A percentile compares a stretch with the other conserved stretches of the same genome.
Conservation (phyloP, 1,284 basidiomycete species). For the Pterulicium gracile region DNA sequence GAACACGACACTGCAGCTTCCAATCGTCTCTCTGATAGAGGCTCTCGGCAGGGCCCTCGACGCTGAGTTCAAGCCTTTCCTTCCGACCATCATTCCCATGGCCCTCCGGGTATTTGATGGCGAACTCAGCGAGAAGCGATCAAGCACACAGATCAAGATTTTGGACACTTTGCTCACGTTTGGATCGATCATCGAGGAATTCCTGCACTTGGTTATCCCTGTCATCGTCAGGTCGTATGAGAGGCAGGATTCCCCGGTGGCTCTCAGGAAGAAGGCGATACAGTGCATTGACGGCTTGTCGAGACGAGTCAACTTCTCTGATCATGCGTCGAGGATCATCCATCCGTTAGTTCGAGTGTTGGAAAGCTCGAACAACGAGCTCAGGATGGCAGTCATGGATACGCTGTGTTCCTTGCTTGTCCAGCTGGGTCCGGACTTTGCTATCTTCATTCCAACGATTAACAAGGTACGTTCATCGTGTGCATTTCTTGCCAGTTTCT, state of each 20-base stretch:
- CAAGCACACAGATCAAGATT: constrained; percentile 79
- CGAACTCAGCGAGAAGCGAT: constrained; percentile 71
- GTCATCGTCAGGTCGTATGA: constrained; percentile 92
- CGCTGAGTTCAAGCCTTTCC: constrained; percentile 95
- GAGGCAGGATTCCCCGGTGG: constrained; percentile 63
- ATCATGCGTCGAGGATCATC: constrained; percentile 95
- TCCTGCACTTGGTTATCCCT: constrained; percentile 93
- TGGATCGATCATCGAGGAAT: constrained; percentile 95
- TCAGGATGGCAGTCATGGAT: constrained; percentile 86
- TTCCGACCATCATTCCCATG: constrained; percentile 88
- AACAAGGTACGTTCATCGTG: constrained; percentile 60
- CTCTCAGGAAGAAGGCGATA: constrained; percentile 82
- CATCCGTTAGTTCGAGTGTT: constrained; percentile 91
- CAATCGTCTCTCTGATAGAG: constrained; percentile 90
- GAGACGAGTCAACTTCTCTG: constrained; percentile 95
- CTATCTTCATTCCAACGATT: constrained; percentile 95
- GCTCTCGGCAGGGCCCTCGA: constrained; percentile 92
- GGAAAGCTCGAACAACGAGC: constrained; percentile 69
- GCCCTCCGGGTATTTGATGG: constrained; percentile 89
- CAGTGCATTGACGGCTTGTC: constrained; percentile 89
- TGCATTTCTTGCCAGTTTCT: not conserved
- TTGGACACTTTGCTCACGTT: constrained; percentile 94
- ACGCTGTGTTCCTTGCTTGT: constrained; percentile 87
- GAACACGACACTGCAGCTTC: constrained; percentile 77
- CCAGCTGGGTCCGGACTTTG: constrained; percentile 94